A percentile compares a stretch with the other conserved stretches of the same genome.
Evolutionary conservation across 2,329 filamentous ascomycete species (phyloP).

Genomic region (Neopestalotiopsis rosae): DNA sequence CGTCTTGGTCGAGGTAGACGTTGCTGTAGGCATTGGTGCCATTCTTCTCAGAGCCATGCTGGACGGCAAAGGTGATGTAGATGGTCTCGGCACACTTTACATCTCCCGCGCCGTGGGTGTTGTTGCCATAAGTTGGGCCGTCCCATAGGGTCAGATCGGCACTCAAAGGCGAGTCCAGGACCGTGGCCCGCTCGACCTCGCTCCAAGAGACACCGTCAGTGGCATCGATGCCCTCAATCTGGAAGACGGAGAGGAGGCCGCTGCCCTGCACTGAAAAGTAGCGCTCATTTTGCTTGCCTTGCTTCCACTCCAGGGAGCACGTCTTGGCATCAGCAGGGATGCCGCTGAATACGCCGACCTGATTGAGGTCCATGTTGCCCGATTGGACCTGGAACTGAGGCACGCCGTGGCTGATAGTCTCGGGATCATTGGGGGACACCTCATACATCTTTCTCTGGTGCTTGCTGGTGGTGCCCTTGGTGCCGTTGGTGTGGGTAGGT

Average conservation of each 20-base stretch:
- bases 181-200: conserved; percentile 26
- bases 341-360: conserved; percentile 38
- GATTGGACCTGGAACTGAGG: not conserved
- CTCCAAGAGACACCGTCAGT: conserved; percentile 30
- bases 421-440: no score
- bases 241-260: conserved; percentile 29
- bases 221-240: conserved; percentile 13
- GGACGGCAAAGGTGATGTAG: conserved; percentile 30
- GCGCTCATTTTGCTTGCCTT: conserved; percentile 42
- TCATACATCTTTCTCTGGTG: no score
- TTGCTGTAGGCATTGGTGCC: conserved; percentile 26
- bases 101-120: conserved; percentile 26
- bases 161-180: conserved; percentile 24
- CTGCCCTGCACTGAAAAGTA: conserved; percentile 41
- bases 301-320: conserved; percentile 37
- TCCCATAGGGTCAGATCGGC: conserved; percentile 39
- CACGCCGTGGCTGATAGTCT: no score
- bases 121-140: conserved; percentile 16
- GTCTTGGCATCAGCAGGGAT: conserved; percentile 34
- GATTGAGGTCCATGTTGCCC: conserved; percentile 24
- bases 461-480: no score
- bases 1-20: conserved; percentile 37
- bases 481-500: not conserved
- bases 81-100: conserved; percentile 34
- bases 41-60: conserved; percentile 21